A percentile compares a stretch with the other conserved stretches of the same genome.
Evolutionary conservation across 169 alveolate species (phyloP).

Genomic region (Eimeria zaria): DNA sequence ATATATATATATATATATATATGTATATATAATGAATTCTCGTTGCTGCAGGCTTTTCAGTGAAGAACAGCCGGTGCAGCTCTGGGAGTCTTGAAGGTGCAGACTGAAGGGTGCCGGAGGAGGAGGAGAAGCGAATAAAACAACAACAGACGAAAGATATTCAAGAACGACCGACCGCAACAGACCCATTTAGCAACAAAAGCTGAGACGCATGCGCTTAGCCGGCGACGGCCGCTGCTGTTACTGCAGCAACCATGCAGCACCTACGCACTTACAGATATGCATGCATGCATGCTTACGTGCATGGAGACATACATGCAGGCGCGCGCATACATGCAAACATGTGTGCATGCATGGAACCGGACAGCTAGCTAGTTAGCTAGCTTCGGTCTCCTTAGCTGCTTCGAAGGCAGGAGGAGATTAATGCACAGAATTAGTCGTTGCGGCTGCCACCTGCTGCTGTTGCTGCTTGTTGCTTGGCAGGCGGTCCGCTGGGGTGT

Average conservation of each 20-base stretch:
- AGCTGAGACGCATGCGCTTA: slow-evolving; percentile 17
- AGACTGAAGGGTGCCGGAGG: neutral
- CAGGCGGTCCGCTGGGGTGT: neutral
- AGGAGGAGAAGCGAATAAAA: neutral
- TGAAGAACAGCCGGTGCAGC: slow-evolving; percentile 67
- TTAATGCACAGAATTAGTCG: neutral
- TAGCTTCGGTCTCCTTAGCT: slow-evolving; percentile 27
- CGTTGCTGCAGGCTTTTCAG: slow-evolving; percentile 40
- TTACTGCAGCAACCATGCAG: slow-evolving; percentile 29
- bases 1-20: too few species aligned
- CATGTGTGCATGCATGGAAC: neutral
- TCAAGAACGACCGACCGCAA: neutral
- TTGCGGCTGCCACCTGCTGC: slow-evolving; percentile 16
- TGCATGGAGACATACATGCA: too few species aligned
- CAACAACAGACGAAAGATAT: neutral
- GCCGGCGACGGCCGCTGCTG: slow-evolving; percentile 21
- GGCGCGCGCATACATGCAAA: neutral
- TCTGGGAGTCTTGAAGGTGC: slow-evolving; percentile 58
- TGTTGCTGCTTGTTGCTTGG: neutral
- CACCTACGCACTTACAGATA: neutral
- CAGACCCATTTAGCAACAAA: neutral
- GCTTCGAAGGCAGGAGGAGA: neutral
- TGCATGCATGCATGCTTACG: too few species aligned
- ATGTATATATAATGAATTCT: neutral
- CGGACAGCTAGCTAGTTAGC: slow-evolving; percentile 33